phyloP scores from a whole-genome alignment of 345 rosid genomes.

The Rhizophora mangle region DNA sequence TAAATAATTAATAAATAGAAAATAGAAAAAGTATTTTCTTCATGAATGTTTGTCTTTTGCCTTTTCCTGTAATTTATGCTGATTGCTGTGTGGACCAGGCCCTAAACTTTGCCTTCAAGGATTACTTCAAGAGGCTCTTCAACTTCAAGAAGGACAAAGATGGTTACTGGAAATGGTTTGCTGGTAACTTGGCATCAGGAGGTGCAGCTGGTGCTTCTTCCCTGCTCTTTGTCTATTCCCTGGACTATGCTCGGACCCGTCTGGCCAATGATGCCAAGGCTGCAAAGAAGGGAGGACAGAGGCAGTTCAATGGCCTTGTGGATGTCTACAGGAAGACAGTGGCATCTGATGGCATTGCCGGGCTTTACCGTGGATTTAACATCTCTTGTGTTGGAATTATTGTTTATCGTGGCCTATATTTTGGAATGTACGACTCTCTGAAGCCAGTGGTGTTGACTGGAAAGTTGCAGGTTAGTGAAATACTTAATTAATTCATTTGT shows the following conservation, averaged over 20 bases:
- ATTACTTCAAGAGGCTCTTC: conserved; percentile 41
- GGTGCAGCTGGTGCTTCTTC: conserved; percentile 35
- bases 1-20: too few relatives aligned
- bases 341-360: conserved; percentile 1
- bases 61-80: background rate
- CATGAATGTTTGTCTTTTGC: background rate
- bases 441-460: conserved; percentile 1
- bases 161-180: conserved; percentile 35
- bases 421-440: conserved; percentile 13
- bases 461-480: background rate
- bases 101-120: conserved; percentile 41
- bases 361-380: conserved; percentile 7
- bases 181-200: conserved; percentile 30
- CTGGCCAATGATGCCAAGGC: conserved; percentile 30
- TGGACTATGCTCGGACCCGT: conserved; percentile 30
- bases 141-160: conserved; percentile 40
- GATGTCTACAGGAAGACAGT: background rate
- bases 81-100: conserved; percentile 17
- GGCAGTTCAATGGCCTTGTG: conserved; percentile 27
- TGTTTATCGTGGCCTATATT: conserved; percentile 1
- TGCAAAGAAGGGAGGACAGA: conserved; percentile 29
- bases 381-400: background rate
- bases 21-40: background rate
- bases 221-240: conserved; percentile 26
- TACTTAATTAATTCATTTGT: background rate